These are phyloP conservation scores for Geranium brycei DNA, from an alignment of 345 rosid species.

Conservation along the genomic window DNA sequence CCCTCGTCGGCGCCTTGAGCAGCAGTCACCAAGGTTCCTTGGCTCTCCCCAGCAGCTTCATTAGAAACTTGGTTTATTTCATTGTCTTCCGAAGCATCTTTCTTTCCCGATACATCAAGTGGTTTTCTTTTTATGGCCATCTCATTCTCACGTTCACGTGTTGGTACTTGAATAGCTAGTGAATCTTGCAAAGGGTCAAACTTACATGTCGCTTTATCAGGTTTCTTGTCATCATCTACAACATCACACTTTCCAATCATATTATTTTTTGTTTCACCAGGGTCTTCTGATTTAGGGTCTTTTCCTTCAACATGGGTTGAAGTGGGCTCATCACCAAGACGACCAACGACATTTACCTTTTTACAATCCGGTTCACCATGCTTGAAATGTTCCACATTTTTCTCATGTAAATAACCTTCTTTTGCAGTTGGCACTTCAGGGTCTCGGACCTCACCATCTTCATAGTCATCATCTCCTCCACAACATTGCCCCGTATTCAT, in stretches of 20 bases:
- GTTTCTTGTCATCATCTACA: conserved; percentile 11
- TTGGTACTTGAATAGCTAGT: conserved; percentile 15
- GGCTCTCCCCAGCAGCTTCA: conserved; percentile 19
- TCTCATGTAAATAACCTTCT: conserved; percentile 18
- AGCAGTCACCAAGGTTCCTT: conserved; percentile 20
- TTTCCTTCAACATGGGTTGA: conserved; percentile 21
- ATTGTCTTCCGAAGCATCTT: conserved; percentile 14
- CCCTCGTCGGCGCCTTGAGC: conserved; percentile 25
- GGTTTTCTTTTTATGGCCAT: conserved; percentile 13
- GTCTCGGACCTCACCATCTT: conserved; percentile 58
- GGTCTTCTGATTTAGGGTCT: conserved; percentile 13
- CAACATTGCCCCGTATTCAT: conserved; percentile 28
- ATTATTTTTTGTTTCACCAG: conserved; percentile 18
- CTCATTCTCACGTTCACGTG: conserved; percentile 14
- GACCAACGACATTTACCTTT: conserved; percentile 12
- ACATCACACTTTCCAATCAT: conserved; percentile 11
- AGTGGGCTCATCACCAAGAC: conserved; percentile 11
- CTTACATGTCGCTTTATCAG: conserved; percentile 11
- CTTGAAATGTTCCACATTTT: conserved; percentile 8
- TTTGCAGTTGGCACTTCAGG: conserved; percentile 11
- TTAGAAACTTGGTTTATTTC: conserved; percentile 23
- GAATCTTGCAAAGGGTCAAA: conserved; percentile 19
- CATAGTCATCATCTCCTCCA: conserved; percentile 32
- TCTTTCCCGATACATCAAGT: conserved; percentile 15
- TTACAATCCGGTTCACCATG: conserved; percentile 18